A percentile compares a stretch with the other conserved stretches of the same genome.
These are phyloP conservation scores for Diaporthe sp. DNA, from an alignment of 2,329 filamentous ascomycete genomes.

Conservation along the genomic window DNA sequence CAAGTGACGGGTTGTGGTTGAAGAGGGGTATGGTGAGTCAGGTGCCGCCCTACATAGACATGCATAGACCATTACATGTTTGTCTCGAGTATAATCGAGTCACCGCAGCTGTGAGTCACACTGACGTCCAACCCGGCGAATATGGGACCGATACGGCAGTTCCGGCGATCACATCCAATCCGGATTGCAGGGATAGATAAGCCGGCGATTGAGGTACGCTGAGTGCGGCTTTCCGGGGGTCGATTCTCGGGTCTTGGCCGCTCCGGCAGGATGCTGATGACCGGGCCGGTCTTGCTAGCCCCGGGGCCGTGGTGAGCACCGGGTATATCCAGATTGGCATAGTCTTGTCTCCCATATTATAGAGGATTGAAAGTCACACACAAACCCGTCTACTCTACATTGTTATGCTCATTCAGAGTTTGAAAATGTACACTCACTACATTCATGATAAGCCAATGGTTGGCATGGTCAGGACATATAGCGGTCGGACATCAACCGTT, in stretches of 20 bases:
- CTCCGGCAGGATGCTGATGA: no score
- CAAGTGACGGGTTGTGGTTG: background rate
- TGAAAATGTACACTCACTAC: no score
- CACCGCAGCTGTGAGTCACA: background rate
- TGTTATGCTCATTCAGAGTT: no score
- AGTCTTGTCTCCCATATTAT: no score
- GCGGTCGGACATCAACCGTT: accelerated
- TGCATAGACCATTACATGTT: background rate
- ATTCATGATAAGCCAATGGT: accelerated
- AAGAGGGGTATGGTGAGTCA: background rate
- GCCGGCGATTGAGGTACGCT: background rate
- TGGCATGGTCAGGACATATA: background rate
- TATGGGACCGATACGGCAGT: background rate
- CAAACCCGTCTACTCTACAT: accelerated
- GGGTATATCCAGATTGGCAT: no score
- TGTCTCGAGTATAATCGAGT: background rate
- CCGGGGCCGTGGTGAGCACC: background rate
- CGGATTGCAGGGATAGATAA: background rate
- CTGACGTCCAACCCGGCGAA: background rate
- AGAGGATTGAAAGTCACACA: no score
- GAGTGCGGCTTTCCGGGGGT: background rate
- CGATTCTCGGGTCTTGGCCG: background rate
- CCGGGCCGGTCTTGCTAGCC: slow-evolving; percentile 8
- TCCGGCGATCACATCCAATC: background rate
- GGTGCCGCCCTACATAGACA: accelerated